Evolutionary conservation across 768 basidiomycete genomes (phyloP).

Genomic region (Trametes cubensis): DNA sequence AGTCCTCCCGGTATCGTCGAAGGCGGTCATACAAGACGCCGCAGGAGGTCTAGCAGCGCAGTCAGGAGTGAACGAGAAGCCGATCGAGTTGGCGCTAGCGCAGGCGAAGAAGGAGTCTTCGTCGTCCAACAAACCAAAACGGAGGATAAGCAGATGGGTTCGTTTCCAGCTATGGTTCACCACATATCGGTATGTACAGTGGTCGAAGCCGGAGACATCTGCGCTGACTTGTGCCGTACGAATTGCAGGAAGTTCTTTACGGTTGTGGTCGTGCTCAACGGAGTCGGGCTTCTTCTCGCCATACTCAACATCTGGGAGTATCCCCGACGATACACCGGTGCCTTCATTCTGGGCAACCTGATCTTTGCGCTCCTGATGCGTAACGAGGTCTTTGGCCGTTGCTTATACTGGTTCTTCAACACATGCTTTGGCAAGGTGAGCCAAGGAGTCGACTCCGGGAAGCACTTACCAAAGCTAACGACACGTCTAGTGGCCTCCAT

Average conservation of each 20-base stretch:
- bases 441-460: background rate
- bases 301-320: conserved; percentile 39
- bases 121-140: conserved; percentile 23
- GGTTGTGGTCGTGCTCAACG: conserved; percentile 37
- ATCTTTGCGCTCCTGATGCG: conserved; percentile 44
- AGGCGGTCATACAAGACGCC: conserved; percentile 13
- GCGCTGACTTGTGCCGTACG: background rate
- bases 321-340: conserved; percentile 40
- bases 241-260: conserved; percentile 40
- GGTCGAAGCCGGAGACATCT: background rate
- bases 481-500: conserved; percentile 40
- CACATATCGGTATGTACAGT: conserved; percentile 37
- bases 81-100: conserved; percentile 22
- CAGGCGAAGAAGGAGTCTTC: conserved; percentile 22
- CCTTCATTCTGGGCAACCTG: conserved; percentile 46
- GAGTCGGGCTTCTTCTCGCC: conserved; percentile 37
- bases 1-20: conserved; percentile 18
- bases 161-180: conserved; percentile 42
- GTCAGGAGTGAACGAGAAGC: conserved; percentile 25
- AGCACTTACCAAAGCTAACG: background rate
- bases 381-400: conserved; percentile 45
- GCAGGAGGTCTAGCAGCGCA: conserved; percentile 13
- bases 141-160: conserved; percentile 32
- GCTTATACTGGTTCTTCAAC: conserved; percentile 41
- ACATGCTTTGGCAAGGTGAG: conserved; percentile 42